Base-by-base conservation (phyloP, 768 basidiomycete species). In the Astraeus odoratus region DNA sequence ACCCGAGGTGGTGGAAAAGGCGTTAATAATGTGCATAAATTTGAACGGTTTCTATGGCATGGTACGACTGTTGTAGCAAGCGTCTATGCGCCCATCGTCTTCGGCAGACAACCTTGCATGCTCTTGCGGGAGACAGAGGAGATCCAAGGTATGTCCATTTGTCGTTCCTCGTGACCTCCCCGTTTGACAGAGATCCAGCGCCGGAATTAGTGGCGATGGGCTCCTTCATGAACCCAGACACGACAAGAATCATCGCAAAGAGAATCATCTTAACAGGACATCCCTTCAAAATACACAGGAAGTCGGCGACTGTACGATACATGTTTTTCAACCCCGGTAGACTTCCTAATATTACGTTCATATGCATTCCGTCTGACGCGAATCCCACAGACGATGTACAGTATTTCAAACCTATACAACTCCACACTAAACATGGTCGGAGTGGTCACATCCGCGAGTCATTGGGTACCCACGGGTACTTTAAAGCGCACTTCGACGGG, bases 21-120 rank as follows among this genome's bases (percentile, higher is more conserved):
- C 9, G 73, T 81, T 34, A 99, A 99, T 72, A 97, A 98, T 56
- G 92, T 96, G 2, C 94, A 98, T 74, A 99, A 97, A 58, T 94
- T 86, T 44, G 91, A 96, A 66, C 80, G 88, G 25, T 99, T 81
- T 66, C 72, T 97, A 23, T 79, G 86, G 33, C 90, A 89, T 56
- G 88, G 93, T 5, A 68, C 72, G 25, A 86, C 87, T 3, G 77
- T 70, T 46, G 86, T 98, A 18, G 93, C 87, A 3, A 95, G 92
- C 5, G 77, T 80, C 1, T 99, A 91, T 57, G 92, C 86, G 4
- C 92, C 95, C 1, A 80, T 94, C 30, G 73, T 78, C 3, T 96
- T 96, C 51, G 95, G 95, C 12, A 84, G 81, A 42, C 61, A 56
- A 16, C 80, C 90, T 10, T 89, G 90, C 54, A 66, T 85, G 15